phyloP scores from a whole-genome alignment of 1,284 basidiomycete genomes.

The Heterobasidion occidentale region DNA sequence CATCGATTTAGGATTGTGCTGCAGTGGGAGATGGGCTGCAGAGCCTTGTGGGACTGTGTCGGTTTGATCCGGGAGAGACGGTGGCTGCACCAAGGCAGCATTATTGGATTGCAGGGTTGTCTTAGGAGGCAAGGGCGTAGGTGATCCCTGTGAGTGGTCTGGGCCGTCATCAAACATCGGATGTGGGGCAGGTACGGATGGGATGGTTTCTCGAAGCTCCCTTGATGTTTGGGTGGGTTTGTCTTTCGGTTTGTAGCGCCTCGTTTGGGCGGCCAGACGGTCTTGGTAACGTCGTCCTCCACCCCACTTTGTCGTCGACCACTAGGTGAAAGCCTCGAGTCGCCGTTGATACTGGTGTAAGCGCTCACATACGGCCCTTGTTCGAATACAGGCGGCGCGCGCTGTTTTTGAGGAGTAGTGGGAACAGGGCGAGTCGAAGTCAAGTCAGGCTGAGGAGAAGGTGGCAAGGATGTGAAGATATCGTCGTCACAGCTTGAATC shows the following conservation, averaged over 20 bases:
- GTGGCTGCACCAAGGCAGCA: too few species aligned
- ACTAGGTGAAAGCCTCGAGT: background rate
- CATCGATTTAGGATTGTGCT: background rate
- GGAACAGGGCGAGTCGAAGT: background rate
- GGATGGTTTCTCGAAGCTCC: background rate
- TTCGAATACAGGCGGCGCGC: background rate
- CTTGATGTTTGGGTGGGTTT: background rate
- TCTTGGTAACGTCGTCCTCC: background rate
- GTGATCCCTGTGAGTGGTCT: too few species aligned
- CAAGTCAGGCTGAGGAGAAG: background rate
- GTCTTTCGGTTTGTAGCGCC: background rate
- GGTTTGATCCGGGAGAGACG: too few species aligned
- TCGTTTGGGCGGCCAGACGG: background rate
- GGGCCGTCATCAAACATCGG: too few species aligned
- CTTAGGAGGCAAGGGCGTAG: too few species aligned
- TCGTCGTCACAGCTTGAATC: background rate
- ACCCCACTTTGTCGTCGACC: background rate
- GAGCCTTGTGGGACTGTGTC: too few species aligned
- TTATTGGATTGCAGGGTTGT: too few species aligned
- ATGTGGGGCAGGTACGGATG: background rate
- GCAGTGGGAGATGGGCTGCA: too few species aligned
- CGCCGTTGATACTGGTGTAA: background rate
- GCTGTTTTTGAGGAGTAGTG: background rate
- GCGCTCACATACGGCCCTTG: slow-evolving; percentile 1
- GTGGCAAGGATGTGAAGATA: background rate